phyloP scores from a whole-genome alignment of 352 stramenopile species.

The Phytophthora tentaculata region DNA sequence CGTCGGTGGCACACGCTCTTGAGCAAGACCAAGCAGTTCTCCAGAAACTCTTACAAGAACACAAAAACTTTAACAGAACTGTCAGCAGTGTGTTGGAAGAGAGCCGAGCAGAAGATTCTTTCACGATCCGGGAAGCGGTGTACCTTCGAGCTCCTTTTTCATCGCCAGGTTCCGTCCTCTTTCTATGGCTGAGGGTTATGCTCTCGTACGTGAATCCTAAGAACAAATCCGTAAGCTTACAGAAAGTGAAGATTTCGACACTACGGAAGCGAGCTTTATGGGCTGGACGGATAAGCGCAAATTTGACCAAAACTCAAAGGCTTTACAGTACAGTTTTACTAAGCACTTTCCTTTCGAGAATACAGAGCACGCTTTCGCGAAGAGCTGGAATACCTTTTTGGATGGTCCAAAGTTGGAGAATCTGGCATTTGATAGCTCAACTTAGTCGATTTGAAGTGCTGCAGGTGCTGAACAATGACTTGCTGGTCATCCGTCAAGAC shows the following conservation, averaged over 20 bases:
- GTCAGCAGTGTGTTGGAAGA: slow-evolving; percentile 14
- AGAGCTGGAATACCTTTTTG: slow-evolving; percentile 44
- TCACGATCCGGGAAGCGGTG: slow-evolving; percentile 30
- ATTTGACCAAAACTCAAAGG: slow-evolving; percentile 26
- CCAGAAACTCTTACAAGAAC: slow-evolving; percentile 26
- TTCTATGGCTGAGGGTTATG: slow-evolving; percentile 34
- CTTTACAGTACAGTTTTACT: slow-evolving; percentile 43
- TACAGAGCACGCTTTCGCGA: slow-evolving; percentile 34
- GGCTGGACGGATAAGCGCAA: slow-evolving; percentile 54
- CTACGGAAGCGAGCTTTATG: slow-evolving; percentile 43
- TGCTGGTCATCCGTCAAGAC: slow-evolving; percentile 56
- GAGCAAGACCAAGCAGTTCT: slow-evolving; percentile 45
- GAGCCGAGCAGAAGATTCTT: slow-evolving; percentile 4
- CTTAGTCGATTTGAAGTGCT: slow-evolving; percentile 49
- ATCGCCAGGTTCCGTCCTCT: slow-evolving; percentile 27
- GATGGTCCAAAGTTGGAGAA: slow-evolving; percentile 40
- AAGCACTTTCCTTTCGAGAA: slow-evolving; percentile 42
- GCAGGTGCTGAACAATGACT: slow-evolving; percentile 57
- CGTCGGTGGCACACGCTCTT: slow-evolving; percentile 42
- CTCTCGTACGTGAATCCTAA: slow-evolving; percentile 55
- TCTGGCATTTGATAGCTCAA: slow-evolving; percentile 45
- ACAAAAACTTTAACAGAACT: slow-evolving; percentile 32
- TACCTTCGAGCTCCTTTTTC: slow-evolving; percentile 45
- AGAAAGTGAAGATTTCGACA: slow-evolving; percentile 20
- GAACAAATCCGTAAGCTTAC: slow-evolving; percentile 46